Base-by-base conservation (phyloP, 108 stramenopile genomes). In the Cyclotella kingstonii region DNA sequence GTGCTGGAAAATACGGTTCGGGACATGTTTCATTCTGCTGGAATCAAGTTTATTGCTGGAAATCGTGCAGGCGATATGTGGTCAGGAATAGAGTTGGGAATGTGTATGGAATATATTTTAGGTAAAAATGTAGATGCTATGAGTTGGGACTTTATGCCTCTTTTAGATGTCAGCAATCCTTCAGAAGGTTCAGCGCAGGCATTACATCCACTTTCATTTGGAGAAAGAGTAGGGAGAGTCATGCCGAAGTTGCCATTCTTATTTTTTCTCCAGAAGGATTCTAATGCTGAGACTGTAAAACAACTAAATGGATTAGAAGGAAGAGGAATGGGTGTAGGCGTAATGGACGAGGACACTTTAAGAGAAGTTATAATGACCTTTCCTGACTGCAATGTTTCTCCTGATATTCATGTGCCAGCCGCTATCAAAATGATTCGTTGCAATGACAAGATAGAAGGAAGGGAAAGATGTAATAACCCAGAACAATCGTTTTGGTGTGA, bases 11-110 rank as follows among this genome's bases (percentile, higher is more conserved):
- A 42, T 28, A 70, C 60, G n/a, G 68, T 63, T 4, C 2, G 23
- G 4, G 61, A 41, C 12, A 17, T 53, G n/a, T 70, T 70, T 44
- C 26, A 33, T 19, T 28, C 60, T 7, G 61, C 29, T 15, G 68
- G 68, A 22, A 19, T 70, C 18, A 29, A 63, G 10, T 63, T 70
- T 18, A n/a, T 46, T 1, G 44, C 68, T 4, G 35, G 42, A 14
- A 70, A 70, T 54, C 68, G 35, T 53, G 63, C 63, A 2, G 63
- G 63, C 9, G 43, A 44, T 45, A 42, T 26, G 4, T 44, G 26
- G 25, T 64, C 63, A 15, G 68, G 68, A 11, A 52, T 70, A 42
- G 68, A 70, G 29, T 21, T 60, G 14, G 68, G 60, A n/a, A 25
- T 70, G 11, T 70, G 68, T 33, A 63, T 48, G 54, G 61, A 63